Percentiles rank a stretch among this genome's conserved stretches.
phyloP scores from a whole-genome alignment of 345 rosid genomes.

The Bruguiera parviflora region DNA sequence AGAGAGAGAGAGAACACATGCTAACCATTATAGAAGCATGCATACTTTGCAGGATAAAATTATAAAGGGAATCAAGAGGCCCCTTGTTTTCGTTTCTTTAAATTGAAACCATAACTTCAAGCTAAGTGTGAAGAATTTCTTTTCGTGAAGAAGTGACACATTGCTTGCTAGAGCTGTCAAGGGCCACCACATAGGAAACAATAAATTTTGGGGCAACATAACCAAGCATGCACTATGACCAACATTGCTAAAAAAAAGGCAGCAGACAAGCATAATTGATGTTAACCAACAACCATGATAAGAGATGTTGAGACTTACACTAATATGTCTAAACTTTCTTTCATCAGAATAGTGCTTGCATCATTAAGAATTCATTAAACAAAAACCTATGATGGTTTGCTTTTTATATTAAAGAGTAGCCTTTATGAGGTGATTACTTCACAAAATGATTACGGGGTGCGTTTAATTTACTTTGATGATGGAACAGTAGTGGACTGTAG shows the following conservation, averaged over 20 bases:
- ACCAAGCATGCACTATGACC: conserved; percentile 42
- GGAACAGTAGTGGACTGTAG: background rate
- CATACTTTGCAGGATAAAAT: conserved; percentile 19
- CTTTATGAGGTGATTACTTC: conserved; percentile 16
- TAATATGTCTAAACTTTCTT: conserved; percentile 24
- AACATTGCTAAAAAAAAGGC: conserved; percentile 20
- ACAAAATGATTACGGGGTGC: conserved; percentile 13
- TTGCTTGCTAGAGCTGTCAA: conserved; percentile 28
- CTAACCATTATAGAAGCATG: conserved; percentile 34
- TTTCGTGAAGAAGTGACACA: background rate
- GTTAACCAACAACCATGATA: conserved; percentile 21
- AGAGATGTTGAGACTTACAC: conserved; percentile 27
- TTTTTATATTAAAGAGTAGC: conserved; percentile 29
- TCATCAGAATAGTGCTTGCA: conserved; percentile 20
- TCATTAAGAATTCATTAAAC: conserved; percentile 18
- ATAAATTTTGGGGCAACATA: conserved; percentile 29
- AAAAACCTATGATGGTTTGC: conserved; percentile 25
- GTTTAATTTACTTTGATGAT: conserved; percentile 1
- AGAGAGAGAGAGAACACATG: background rate
- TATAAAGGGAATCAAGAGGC: conserved; percentile 28
- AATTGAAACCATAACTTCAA: conserved; percentile 50
- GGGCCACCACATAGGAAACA: conserved; percentile 25
- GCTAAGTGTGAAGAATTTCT: conserved; percentile 27
- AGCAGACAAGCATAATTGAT: conserved; percentile 39
- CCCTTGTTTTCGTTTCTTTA: conserved; percentile 50